These are phyloP conservation scores for Tricholoma hemisulphureum DNA, from an alignment of 768 basidiomycete genomes.

Conservation along the genomic window DNA sequence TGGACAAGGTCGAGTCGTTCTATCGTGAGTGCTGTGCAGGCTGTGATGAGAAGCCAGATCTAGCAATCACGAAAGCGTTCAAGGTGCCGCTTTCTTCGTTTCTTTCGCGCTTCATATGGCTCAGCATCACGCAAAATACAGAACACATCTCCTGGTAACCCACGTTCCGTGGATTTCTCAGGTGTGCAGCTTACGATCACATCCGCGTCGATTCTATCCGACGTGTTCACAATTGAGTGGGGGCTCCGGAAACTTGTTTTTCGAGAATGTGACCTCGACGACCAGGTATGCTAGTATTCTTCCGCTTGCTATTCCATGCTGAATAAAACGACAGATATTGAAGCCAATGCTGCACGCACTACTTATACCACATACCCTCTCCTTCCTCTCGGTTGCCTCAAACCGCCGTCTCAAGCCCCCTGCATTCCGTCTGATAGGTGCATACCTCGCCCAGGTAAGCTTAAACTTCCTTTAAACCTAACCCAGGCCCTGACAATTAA, in stretches of 20 bases:
- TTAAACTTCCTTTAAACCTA: not conserved
- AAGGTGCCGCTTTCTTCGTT: constrained; percentile 47
- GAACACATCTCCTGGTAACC: constrained; percentile 53
- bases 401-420: constrained; percentile 76
- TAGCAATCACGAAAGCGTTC: constrained; percentile 63
- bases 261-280: constrained; percentile 85
- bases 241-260: constrained; percentile 83
- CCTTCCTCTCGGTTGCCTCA: constrained; percentile 82
- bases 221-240: constrained; percentile 92
- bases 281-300: constrained; percentile 50
- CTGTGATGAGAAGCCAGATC: constrained; percentile 69
- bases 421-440: constrained; percentile 78
- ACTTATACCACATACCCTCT: constrained; percentile 76
- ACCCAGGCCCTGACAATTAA: not conserved
- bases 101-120: not conserved
- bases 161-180: constrained; percentile 77
- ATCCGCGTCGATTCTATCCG: constrained; percentile 78
- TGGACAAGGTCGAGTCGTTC: constrained; percentile 81
- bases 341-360: constrained; percentile 91
- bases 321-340: constrained; percentile 49
- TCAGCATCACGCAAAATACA: constrained; percentile 21
- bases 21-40: constrained; percentile 84
- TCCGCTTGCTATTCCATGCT: not conserved
- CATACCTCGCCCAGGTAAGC: constrained; percentile 71
- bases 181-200: constrained; percentile 70